Base-by-base conservation (phyloP, 192 early-diverging fungal species). In the Backusella mclennaniae region DNA sequence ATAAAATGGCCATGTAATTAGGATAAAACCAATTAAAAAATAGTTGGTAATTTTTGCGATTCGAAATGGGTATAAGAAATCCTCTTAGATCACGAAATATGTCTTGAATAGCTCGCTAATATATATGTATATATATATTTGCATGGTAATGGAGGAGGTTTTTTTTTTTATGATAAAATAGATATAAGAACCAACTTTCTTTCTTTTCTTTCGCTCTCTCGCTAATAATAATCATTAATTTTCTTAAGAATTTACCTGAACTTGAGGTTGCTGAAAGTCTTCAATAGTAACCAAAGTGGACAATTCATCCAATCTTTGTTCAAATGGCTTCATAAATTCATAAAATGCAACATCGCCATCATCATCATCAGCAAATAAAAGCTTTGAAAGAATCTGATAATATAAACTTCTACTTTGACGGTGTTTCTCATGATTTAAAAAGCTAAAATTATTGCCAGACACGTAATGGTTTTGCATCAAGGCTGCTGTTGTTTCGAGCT, bases 21-120 rank as follows among this genome's bases (percentile, higher is more conserved):
- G 95, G 91, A 80, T 89, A 91, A 49, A 97, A 88, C 96, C 96
- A 97, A 46, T 94, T 91, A 75, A 95, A 96, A 79, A 96, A 93
- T 39, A 93, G 19, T 21, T 76, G 71, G 67, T 90, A 93, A 76
- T 88, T 84, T 77, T 83, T 82, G 73, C 89, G 80, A 29, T 80
- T 85, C 56, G 86, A 82, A 33, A 95, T 85, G 29, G 92, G 89
- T 7, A 79, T 76, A 36, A 95, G 83, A 66, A 96, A 92, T 7
- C 94, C 95, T 67, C 94, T 86, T 66, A 95, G 80, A 71, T 95
- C 94, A 38, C 88, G 86, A 73, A 96, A 93, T 14, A 91, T 75
- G 19, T 90, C 91, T 26, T 87, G 67, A 35, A 93, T 76, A 12
- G 82, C 82, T 8, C 83, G 67, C 88, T 91, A 71, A 80, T 73